Base-by-base conservation (phyloP, 345 rosid species). In the Eucalyptus cloeziana region DNA sequence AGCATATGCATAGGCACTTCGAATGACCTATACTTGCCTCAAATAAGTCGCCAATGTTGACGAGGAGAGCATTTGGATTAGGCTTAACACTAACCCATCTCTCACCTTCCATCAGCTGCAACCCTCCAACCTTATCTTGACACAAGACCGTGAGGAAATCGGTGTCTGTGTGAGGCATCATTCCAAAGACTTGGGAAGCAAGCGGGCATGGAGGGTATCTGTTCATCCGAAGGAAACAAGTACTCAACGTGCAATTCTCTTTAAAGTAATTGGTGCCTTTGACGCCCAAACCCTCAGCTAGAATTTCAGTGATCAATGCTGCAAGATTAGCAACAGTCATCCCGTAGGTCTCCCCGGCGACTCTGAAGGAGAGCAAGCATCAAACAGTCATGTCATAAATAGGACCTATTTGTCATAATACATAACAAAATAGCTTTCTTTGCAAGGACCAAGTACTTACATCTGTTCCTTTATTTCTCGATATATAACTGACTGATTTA, bases 161-260 rank as follows among this genome's bases (percentile, higher is more conserved):
- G 16, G 94, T 89, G 76, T 95, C 98, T 30, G 98, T 96, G 91
- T 97, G 99, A 79, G 98, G 97, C 80, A 96, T 86, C n/a, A 96
- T n/a, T 33, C 99, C 99, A 40, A 90, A 92, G 52, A 96, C 89
- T 90, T 92, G 81, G 7, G 93, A 90, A 85, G 95, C 90, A 86
- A 87, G 87, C 13, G 93, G 95, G 88, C 96, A 92, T n/a, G 96
- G 95, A 30, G 96, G 98, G 31, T 97, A 97, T 93, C 97, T 91
- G 89, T 96, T 97, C 91, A 96, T 88, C 60, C 99, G 92, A 54
- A 95, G 88, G 91, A 89, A 93, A 88, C 96, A 92, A 83, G 92
- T 91, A 60, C 86, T 90, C 15, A 92, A 85, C 4, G 52, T 86
- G 64, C 91, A 94, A 37, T 93, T 93, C 45, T 95, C 93, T 90